Percentiles rank a stretch among this genome's conserved stretches.
These are phyloP conservation scores for Fremontodendron californicum DNA, from an alignment of 345 rosid genomes.

Conservation along the genomic window DNA sequence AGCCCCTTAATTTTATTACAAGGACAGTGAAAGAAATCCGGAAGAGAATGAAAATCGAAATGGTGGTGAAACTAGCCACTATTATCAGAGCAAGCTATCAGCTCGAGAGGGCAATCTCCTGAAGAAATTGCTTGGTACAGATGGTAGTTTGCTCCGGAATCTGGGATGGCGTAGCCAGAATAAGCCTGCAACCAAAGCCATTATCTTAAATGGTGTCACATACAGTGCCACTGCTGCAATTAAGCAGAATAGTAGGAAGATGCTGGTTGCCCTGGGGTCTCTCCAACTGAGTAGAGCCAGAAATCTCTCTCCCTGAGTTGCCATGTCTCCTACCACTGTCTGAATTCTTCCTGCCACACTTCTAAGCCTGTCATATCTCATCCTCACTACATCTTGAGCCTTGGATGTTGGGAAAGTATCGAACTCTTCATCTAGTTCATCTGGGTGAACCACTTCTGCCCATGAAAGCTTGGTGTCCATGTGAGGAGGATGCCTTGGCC, in stretches of 20 bases:
- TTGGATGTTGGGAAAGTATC: slow-evolving; percentile 76
- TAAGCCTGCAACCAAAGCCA: slow-evolving; percentile 57
- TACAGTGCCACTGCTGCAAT: slow-evolving; percentile 63
- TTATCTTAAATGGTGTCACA: slow-evolving; percentile 61
- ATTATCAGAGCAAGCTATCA: slow-evolving; percentile 63
- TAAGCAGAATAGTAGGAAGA: slow-evolving; percentile 62
- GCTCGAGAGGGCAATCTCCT: slow-evolving; percentile 74
- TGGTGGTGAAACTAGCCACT: neutral
- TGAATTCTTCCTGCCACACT: slow-evolving; percentile 85
- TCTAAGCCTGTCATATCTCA: slow-evolving; percentile 82
- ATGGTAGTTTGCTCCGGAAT: slow-evolving; percentile 82
- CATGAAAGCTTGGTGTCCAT: slow-evolving; percentile 85
- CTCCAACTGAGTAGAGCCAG: slow-evolving; percentile 75
- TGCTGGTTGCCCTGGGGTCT: slow-evolving; percentile 78
- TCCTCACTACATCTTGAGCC: slow-evolving; percentile 58
- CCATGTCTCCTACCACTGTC: slow-evolving; percentile 76
- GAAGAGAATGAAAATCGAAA: neutral
- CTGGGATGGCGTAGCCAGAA: slow-evolving; percentile 77
- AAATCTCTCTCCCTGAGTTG: slow-evolving; percentile 81
- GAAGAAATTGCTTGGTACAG: slow-evolving; percentile 83
- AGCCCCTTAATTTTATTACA: neutral
- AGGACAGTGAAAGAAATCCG: neutral
- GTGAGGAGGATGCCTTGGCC: slow-evolving; percentile 67
- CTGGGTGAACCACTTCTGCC: slow-evolving; percentile 75
- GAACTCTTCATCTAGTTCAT: slow-evolving; percentile 81